Conservation (phyloP, 345 rosid species). For the Cardamine resedifolia region DNA sequence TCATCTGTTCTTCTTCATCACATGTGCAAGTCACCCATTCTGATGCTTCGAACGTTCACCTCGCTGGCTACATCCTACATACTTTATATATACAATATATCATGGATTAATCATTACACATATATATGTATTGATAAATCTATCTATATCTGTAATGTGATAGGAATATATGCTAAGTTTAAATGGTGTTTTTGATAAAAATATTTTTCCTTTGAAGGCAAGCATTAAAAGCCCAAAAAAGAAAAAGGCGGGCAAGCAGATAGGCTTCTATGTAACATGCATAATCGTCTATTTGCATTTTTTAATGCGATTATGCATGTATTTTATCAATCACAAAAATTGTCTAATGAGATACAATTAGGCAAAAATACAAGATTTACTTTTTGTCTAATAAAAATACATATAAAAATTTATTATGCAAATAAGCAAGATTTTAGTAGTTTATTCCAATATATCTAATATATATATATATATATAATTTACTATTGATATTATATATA, state of each 20-base stretch:
- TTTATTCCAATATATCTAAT: too few species aligned
- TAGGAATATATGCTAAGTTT: not conserved
- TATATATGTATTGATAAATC: not conserved
- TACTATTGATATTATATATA: too few species aligned
- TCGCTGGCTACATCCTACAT: slow-evolving; percentile 18
- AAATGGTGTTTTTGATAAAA: not conserved
- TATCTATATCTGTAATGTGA: not conserved
- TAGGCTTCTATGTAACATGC: too few species aligned
- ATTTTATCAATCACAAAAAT: too few species aligned
- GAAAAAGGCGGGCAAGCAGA: slow-evolving; percentile 12
- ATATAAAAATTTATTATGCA: too few species aligned
- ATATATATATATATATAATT: too few species aligned
- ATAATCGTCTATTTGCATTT: too few species aligned
- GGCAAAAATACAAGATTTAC: too few species aligned
- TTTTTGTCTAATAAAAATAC: too few species aligned
- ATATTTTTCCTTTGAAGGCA: slow-evolving; percentile 29
- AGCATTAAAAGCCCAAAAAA: slow-evolving; percentile 37
- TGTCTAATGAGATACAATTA: too few species aligned
- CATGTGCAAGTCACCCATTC: slow-evolving; percentile 35
- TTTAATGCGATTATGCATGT: too few species aligned
- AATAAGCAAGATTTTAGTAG: too few species aligned
- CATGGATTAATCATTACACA: not conserved
- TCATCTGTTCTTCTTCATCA: slow-evolving; percentile 17
- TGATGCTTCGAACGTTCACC: slow-evolving; percentile 33
- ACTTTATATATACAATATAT: not conserved